Percentiles rank a stretch among this genome's conserved stretches.
Conservation (phyloP, 345 rosid genomes). For the Carallia pectinifolia region DNA sequence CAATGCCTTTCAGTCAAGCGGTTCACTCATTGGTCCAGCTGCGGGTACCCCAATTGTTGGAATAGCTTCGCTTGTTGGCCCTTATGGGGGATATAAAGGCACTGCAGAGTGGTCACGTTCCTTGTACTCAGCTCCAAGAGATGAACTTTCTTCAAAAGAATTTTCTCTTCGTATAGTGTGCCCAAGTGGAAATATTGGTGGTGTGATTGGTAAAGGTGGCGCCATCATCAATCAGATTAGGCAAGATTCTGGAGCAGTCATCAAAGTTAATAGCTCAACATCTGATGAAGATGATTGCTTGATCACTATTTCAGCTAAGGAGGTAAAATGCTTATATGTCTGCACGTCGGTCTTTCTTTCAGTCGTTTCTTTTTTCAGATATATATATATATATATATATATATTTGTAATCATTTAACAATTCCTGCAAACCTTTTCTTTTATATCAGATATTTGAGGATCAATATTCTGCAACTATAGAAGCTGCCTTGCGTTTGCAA, state of each 20-base stretch:
- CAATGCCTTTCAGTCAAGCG: slow-evolving; percentile 47
- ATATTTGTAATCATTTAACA: slow-evolving; percentile 1
- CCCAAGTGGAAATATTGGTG: slow-evolving; percentile 77
- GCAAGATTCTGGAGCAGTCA: slow-evolving; percentile 78
- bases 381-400: not conserved
- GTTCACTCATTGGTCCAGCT: slow-evolving; percentile 59
- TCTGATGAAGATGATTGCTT: slow-evolving; percentile 90
- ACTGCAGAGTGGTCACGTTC: slow-evolving; percentile 81
- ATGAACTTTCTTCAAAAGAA: slow-evolving; percentile 68
- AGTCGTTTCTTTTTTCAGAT: not conserved
- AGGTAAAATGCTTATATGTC: slow-evolving; percentile 48
- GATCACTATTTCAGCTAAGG: slow-evolving; percentile 77
- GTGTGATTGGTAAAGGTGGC: slow-evolving; percentile 96
- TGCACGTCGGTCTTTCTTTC: not conserved
- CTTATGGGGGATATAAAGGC: slow-evolving; percentile 79
- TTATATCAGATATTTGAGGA: slow-evolving; percentile 70
- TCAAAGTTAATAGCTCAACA: slow-evolving; percentile 86
- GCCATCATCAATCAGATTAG: slow-evolving; percentile 84
- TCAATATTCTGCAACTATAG: slow-evolving; percentile 75
- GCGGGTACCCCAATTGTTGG: slow-evolving; percentile 72
- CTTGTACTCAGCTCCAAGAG: slow-evolving; percentile 74
- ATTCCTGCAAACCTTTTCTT: slow-evolving; percentile 5
- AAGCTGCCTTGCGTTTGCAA: slow-evolving; percentile 85
- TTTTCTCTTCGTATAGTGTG: slow-evolving; percentile 80
- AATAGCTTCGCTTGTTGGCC: slow-evolving; percentile 67